Evolutionary conservation across 495 filamentous ascomycete genomes (phyloP), one percentile per base, ranked within the genome.

Genomic region (Pyrenopolyporus hunteri): DNA sequence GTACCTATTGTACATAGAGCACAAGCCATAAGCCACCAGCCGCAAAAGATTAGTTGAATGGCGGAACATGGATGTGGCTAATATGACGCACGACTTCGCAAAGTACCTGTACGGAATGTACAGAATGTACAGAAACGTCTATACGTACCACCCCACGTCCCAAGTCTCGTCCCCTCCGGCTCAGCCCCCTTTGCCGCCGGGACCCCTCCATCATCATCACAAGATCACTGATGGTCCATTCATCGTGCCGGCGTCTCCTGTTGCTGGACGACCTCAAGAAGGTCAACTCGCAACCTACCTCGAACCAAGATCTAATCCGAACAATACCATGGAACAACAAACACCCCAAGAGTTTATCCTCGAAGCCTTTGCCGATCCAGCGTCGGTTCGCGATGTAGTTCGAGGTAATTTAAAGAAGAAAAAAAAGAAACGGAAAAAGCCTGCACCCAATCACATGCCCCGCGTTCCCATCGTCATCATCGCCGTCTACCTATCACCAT

Each of bases 301-400:
- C 56, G 28, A 59, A 37, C 29, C 19, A 26, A 46, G 37, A 66
- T 10, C 26, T 25, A 29, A 25, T 19, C 23, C 36, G 8, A 44
- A 22, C 32, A 2, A 36, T 49, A 71, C 60, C 57, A 84, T 84
- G 82, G 79, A 83, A 48, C 72, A 74, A 59, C 78, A 74, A 45
- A 81, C 80, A 69, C 85, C 89, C 68, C 90, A 89, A 65, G 89
- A 93, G 73, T 93, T 91, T 77, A 87, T 88, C 58, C 81, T 93
- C 71, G 89, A 93, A 74, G 87, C 91, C 64, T 90, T 93, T 72
- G 87, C 89, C 57, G 90, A 93, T 72, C 89, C 88, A 39, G 81
- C 80, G 20, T 88, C 86, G 63, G 90, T 96, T 63, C 89, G 89
- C 70, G 94, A 98, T 74, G 86, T 98, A 16, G 83, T 98, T 23